Base-by-base conservation (phyloP, 2,329 filamentous ascomycete species). In the Pestalotiopsis sp. region DNA sequence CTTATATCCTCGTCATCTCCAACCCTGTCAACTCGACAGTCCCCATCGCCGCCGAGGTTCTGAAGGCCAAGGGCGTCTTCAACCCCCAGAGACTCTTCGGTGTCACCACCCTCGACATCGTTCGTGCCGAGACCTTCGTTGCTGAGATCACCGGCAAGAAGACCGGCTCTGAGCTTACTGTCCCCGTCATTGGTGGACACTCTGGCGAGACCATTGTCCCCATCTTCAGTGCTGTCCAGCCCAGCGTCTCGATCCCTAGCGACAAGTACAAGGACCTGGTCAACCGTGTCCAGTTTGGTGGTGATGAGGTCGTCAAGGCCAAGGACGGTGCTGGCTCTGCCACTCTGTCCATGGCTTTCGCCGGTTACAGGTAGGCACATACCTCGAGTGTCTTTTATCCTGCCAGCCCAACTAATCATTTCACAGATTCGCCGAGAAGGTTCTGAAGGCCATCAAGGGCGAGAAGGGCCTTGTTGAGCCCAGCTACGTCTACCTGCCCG, bases 11-110 rank as follows among this genome's bases (percentile, higher is more conserved):
- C 73, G 91, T 99, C 85, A 99, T 99, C 83, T 98, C 95, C 78
- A 99, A 99, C 89, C 96, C 96, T 68, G 96, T 99, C 83, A 99
- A 99, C 91, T 97, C 94, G 65, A 99, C 96, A 68, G 96, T 99
- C 68, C 96, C 96, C 71, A 98, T 99, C 78, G 93, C 96, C 72
- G 96, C 94, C 75, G 96, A 99, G 87, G 93, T 98, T 70, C 91
- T 99, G 81, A 98, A 98, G 90, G 86, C 88, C 75, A 94, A 94
- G 81, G 91, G 91, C 75, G 94, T 97, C 78, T 99, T 98, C 84
- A 92, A 99, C 86, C 86, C 96, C 74, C 92, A 96, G 88, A 94
- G 92, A 81, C 91, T 99, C 71, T 99, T 99, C 79, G 96, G 96
- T 88, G 96, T 99, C 79, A 99, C 96, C 78, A 98, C 96, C 63